Evolutionary conservation across 179 eudicot species (phyloP).

Genomic region (Kewa caespitosa): DNA sequence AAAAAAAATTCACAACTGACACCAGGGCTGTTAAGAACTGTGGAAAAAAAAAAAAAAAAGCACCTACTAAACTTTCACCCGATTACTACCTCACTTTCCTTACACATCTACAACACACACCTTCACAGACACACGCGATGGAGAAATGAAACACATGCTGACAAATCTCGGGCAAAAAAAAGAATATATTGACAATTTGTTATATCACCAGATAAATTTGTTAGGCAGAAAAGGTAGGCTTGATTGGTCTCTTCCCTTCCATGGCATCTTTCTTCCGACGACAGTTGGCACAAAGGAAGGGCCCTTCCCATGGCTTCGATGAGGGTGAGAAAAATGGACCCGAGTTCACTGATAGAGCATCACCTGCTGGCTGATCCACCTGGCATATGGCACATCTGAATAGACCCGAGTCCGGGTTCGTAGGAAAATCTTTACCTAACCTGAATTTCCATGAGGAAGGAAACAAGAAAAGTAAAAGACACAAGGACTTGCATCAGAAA

Average conservation of each 20-base stretch:
- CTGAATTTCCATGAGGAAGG: conserved; percentile 40
- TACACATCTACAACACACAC: conserved; percentile 44
- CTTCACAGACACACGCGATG: conserved; percentile 13
- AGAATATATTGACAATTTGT: conserved; percentile 45
- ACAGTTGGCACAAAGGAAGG: conserved; percentile 79
- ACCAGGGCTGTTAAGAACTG: conserved; percentile 21
- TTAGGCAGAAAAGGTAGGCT: conserved; percentile 43
- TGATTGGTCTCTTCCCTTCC: conserved; percentile 79
- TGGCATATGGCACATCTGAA: conserved; percentile 92
- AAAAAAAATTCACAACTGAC: conserved; percentile 29
- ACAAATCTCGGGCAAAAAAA: conserved; percentile 44
- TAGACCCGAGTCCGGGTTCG: conserved; percentile 62
- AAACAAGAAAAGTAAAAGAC: not conserved
- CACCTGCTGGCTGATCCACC: conserved; percentile 68
- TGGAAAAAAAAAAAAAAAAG: too few relatives aligned
- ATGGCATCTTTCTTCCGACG: conserved; percentile 94
- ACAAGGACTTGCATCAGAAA: not conserved
- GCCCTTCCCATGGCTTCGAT: conserved; percentile 96
- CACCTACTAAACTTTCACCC: conserved; percentile 27
- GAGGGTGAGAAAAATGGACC: conserved; percentile 74
- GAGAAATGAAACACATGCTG: conserved; percentile 30
- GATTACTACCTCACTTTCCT: conserved; percentile 36
- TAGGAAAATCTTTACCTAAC: conserved; percentile 73
- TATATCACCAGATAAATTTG: conserved; percentile 34
- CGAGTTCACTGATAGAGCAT: conserved; percentile 70